Evolutionary conservation across 1,284 basidiomycete genomes (phyloP).

Genomic region (Polyporus tsugae): DNA sequence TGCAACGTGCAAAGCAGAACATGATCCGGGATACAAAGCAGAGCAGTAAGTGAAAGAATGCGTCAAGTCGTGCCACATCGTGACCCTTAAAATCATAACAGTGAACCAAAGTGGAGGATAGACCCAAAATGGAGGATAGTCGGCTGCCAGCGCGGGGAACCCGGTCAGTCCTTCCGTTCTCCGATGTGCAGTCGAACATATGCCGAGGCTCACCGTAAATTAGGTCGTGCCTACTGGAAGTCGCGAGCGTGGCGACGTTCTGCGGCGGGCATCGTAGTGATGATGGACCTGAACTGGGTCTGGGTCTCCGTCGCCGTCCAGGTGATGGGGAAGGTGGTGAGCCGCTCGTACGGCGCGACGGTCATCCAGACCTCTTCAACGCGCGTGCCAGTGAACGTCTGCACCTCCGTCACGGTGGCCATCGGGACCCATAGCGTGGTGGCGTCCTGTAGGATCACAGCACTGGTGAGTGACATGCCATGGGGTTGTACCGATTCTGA

Average conservation of each 20-base stretch:
- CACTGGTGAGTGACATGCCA: not conserved
- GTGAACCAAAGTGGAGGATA: not conserved
- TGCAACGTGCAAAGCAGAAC: not conserved
- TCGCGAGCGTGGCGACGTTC: conserved; percentile 29
- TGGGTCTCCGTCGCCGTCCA: conserved; percentile 27
- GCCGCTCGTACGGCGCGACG: conserved; percentile 27
- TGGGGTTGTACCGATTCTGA: not conserved
- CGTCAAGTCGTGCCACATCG: not conserved
- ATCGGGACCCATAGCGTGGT: conserved; percentile 32
- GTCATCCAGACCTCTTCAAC: conserved; percentile 30
- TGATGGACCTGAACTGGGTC: conserved; percentile 26
- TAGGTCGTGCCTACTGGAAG: conserved; percentile 23
- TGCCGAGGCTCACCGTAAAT: not conserved
- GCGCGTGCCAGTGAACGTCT: conserved; percentile 32
- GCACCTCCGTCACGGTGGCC: conserved; percentile 28
- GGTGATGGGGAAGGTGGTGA: conserved; percentile 29
- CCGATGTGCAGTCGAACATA: not conserved
- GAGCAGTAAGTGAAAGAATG: not conserved
- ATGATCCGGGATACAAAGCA: not conserved
- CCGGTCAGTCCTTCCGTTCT: not conserved
- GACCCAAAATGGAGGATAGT: not conserved
- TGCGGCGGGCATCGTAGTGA: conserved; percentile 18
- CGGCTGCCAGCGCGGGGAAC: not conserved
- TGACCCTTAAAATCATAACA: conserved; percentile 2
- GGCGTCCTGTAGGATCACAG: conserved; percentile 4